Base-by-base conservation (phyloP, 2,329 filamentous ascomycete species). In the Colletotrichum tropicicola region DNA sequence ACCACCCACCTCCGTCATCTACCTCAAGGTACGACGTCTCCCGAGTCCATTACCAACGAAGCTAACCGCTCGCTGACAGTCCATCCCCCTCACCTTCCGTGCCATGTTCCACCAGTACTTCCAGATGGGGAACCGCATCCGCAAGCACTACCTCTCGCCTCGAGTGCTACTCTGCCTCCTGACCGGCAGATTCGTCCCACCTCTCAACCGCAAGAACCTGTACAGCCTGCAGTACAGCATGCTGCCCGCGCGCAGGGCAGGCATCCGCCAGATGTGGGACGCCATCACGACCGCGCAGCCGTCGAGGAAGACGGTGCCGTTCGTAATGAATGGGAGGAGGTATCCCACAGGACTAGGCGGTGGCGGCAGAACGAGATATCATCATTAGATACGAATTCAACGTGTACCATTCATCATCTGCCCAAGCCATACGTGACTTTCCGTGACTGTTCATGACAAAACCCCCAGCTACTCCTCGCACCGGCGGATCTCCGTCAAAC, bases 171-270 rank as follows among this genome's bases (percentile, higher is more conserved):
- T 97, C 39, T 96, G 93, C 72, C 89, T 99, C 2, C 83, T 94
- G 23, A 97, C 93, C 0, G 96, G 96, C 63, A 92, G 92, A 66
- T 98, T 98, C 69, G 94, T 98, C 2, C 96, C 95, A 12, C 95
- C 97, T 0, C 97, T 99, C 51, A 94, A 98, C 75, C 88, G 97
- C 55, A 95, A 94, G 74, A 97, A 96, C 73, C 84, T 99, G 53
- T 99, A 99, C 79, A 97, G 93, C 70, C 83, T 99, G 72, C 96
- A 99, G 79, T 99, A 99, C 78, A 97, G 93, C 80, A 98, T 98
- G 93, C 85, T 99, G 41, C 97, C 97, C 0, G 91, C 92, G 7
- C 87, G 87, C 57, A 84, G 97, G 45, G 91, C 93, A 0, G 89
- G 91, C 2, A 91, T 98, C 61, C 83, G 87, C 71, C 94, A 98